phyloP scores from a whole-genome alignment of 2,329 filamentous ascomycete species.

The Fusarium albidum region DNA sequence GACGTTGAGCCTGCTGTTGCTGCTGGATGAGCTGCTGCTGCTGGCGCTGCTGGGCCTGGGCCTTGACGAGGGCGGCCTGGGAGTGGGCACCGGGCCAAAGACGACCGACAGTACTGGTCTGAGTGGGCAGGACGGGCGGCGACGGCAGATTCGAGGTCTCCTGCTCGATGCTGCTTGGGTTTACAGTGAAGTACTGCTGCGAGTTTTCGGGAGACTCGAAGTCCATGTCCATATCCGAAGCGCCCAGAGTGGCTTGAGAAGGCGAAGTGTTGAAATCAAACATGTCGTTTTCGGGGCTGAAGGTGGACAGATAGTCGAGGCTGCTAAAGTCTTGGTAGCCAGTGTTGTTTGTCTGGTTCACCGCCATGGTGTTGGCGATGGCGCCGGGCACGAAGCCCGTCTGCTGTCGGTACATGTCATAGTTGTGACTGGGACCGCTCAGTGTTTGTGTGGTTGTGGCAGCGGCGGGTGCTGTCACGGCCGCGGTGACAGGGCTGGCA shows the following conservation, averaged over 20 bases:
- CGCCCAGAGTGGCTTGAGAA: conserved; percentile 65
- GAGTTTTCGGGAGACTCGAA: conserved; percentile 57
- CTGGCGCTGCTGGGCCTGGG: conserved; percentile 73
- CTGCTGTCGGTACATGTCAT: conserved; percentile 94
- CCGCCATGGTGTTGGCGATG: conserved; percentile 78
- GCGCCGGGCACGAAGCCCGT: conserved; percentile 90
- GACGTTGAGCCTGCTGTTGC: conserved; percentile 55
- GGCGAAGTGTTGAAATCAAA: conserved; percentile 78
- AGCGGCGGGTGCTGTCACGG: conserved; percentile 63
- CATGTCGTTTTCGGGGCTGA: conserved; percentile 69
- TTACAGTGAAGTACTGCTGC: conserved; percentile 74
- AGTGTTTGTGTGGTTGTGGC: conserved; percentile 68
- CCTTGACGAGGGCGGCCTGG: conserved; percentile 81
- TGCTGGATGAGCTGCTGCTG: conserved; percentile 66
- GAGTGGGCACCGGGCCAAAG: conserved; percentile 95
- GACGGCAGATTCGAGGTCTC: conserved; percentile 51
- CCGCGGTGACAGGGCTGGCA: conserved; percentile 59
- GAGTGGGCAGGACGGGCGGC: conserved; percentile 56
- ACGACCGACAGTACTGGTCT: conserved; percentile 69
- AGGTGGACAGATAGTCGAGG: conserved; percentile 62
- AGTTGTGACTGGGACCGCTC: conserved; percentile 89
- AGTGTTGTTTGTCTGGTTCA: conserved; percentile 70
- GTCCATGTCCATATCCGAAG: conserved; percentile 72
- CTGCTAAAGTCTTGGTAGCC: conserved; percentile 60
- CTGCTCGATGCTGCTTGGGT: conserved; percentile 79